Percentiles rank a stretch among this genome's conserved stretches.
Conservation (phyloP, 1,284 basidiomycete genomes). For the Sphagnurus paluster region DNA sequence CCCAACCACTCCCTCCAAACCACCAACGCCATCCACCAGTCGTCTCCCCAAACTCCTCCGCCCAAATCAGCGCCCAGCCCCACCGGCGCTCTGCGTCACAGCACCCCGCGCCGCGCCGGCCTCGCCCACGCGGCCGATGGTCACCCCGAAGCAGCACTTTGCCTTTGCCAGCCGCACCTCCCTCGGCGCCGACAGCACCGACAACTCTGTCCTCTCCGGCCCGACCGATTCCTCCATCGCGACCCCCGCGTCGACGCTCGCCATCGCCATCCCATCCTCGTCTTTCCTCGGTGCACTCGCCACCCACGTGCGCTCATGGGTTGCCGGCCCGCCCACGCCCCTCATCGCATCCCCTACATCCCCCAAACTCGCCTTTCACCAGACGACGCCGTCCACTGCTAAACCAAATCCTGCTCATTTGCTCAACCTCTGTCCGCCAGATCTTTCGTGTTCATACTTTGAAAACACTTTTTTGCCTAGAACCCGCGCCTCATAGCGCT, state of each 20-base stretch:
- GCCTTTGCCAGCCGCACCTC: slow-evolving; percentile 20
- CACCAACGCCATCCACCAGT: slow-evolving; percentile 20
- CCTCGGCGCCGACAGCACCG: slow-evolving; percentile 24
- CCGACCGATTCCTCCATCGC: slow-evolving; percentile 41
- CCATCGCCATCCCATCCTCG: slow-evolving; percentile 18
- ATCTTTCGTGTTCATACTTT: slow-evolving; percentile 15
- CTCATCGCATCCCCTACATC: slow-evolving; percentile 9
- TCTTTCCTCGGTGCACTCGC: slow-evolving; percentile 30
- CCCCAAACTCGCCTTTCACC: slow-evolving; percentile 10
- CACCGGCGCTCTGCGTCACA: slow-evolving; percentile 49
- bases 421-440: slow-evolving; percentile 19
- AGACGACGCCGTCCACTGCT: slow-evolving; percentile 7
- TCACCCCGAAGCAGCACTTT: slow-evolving; percentile 29
- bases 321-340: slow-evolving; percentile 21
- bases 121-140: slow-evolving; percentile 30
- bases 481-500: too few species aligned
- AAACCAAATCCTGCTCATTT: slow-evolving; percentile 16
- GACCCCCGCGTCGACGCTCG: slow-evolving; percentile 36
- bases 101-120: slow-evolving; percentile 27
- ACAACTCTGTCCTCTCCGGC: slow-evolving; percentile 30
- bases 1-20: slow-evolving; percentile 15
- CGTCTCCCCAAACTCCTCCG: slow-evolving; percentile 44
- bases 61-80: slow-evolving; percentile 36
- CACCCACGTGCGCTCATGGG: slow-evolving; percentile 38
- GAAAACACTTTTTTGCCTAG: slow-evolving; percentile 15